Conservation (phyloP, 805 yeast genomes). For the Lipomyces mesembrius region DNA sequence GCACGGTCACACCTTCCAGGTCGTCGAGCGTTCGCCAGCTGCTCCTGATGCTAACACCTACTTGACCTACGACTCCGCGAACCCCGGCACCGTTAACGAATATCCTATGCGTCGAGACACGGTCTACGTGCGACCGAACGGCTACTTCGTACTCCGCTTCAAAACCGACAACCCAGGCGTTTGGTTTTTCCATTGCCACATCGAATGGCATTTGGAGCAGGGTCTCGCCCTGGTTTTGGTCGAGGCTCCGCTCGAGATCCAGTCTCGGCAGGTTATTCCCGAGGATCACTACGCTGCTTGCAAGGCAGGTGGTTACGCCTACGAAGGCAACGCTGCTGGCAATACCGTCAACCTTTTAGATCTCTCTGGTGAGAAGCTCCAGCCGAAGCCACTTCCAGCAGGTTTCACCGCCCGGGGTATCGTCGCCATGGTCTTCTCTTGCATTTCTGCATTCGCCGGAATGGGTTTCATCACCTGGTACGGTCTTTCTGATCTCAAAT, state of each 20-base stretch:
- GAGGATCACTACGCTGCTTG: slow-evolving; percentile 64
- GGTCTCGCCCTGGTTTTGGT: slow-evolving; percentile 82
- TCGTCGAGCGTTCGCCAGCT: slow-evolving; percentile 69
- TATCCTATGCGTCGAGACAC: slow-evolving; percentile 87
- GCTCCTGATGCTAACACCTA: slow-evolving; percentile 59
- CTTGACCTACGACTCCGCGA: slow-evolving; percentile 59
- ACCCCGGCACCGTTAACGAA: slow-evolving; percentile 60
- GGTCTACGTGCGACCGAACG: slow-evolving; percentile 76
- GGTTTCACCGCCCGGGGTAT: slow-evolving; percentile 96
- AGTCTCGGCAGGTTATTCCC: slow-evolving; percentile 60
- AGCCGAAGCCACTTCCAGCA: slow-evolving; percentile 65
- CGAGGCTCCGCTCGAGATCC: slow-evolving; percentile 79
- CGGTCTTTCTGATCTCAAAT: slow-evolving; percentile 82
- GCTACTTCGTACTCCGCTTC: slow-evolving; percentile 84
- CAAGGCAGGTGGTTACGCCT: slow-evolving; percentile 56
- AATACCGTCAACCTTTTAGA: slow-evolving; percentile 65
- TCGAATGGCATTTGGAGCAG: slow-evolving; percentile 97
- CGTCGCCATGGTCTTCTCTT: slow-evolving; percentile 90
- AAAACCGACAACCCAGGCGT: slow-evolving; percentile 96
- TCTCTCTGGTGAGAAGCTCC: slow-evolving; percentile 74
- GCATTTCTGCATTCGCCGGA: slow-evolving; percentile 84
- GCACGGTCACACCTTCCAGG: slow-evolving; percentile 92
- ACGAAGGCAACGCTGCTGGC: slow-evolving; percentile 88
- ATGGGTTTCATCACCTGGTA: slow-evolving; percentile 74
- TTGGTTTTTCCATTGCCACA: slow-evolving; percentile 98